These are phyloP conservation scores for Raffaelea albimanens DNA, from an alignment of 2,329 filamentous ascomycete species.

Conservation along the genomic window DNA sequence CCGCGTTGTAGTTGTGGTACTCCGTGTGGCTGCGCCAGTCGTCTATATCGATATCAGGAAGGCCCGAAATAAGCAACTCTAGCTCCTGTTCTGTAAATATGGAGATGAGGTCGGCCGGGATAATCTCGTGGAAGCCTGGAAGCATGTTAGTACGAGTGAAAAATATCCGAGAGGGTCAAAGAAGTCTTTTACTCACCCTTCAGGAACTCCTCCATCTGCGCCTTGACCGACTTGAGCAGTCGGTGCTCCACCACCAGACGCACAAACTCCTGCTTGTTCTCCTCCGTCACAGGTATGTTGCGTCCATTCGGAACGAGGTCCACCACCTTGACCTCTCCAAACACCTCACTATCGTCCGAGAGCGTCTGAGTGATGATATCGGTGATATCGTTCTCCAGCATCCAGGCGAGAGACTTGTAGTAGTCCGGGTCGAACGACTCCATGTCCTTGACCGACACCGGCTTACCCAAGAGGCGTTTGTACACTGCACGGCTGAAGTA, in stretches of 20 bases:
- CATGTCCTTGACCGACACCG: constrained; percentile 98
- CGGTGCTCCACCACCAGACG: constrained; percentile 90
- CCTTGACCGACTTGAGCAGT: constrained; percentile 81
- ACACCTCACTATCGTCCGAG: constrained; percentile 86
- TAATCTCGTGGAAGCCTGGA: constrained; percentile 92
- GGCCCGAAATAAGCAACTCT: constrained; percentile 88
- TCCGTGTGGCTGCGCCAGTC: constrained; percentile 99
- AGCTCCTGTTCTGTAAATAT: constrained; percentile 99
- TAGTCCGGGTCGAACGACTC: constrained; percentile 97
- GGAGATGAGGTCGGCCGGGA: constrained; percentile 83
- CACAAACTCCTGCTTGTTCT: constrained; percentile 98
- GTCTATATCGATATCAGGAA: constrained; percentile 94
- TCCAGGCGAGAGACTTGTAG: constrained; percentile 98
- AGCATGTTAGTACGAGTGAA: background rate
- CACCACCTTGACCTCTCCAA: constrained; percentile 78
- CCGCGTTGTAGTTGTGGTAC: constrained; percentile 93
- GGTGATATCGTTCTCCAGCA: constrained; percentile 96
- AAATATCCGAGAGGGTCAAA: background rate
- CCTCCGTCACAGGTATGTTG: constrained; percentile 88
- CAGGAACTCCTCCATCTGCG: constrained; percentile 89
- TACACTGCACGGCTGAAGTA: constrained; percentile 99
- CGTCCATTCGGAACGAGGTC: constrained; percentile 82
- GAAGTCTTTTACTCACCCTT: constrained; percentile 47
- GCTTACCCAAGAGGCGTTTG: constrained; percentile 90
- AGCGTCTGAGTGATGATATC: constrained; percentile 97